Evolutionary conservation across 2,329 filamentous ascomycete genomes (phyloP), one percentile per base, ranked within the genome.

Genomic region (Aspergillus alliaceus): DNA sequence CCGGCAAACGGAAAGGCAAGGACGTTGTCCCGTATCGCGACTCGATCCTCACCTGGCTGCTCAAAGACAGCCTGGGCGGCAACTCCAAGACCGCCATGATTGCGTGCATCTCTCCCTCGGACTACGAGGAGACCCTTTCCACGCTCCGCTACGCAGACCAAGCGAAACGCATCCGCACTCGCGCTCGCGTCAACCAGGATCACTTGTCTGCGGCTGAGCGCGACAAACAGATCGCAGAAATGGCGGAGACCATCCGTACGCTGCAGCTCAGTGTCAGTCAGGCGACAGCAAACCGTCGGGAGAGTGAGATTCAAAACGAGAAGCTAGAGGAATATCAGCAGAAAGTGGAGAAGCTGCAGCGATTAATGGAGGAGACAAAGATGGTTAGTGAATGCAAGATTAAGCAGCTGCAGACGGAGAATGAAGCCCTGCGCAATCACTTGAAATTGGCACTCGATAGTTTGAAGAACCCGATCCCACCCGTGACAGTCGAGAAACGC

Each of bases 51-150:
- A 89, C 86, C 11, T 89, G 93, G 93, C 83, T 99, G 4, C 83
- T 99, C 62, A 98, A 98, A 73, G 95, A 99, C 75, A 96, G 90
- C 1, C 82, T 99, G 0, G 95, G 95, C 12, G 95, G 95, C 54
- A 99, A 99, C 82, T 93, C 89, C 70, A 99, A 98, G 77, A 99
- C 95, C 9, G 95, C 95, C 60, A 99, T 99, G 95, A 97, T 99
- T 68, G 95, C 95, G 8, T 98, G 95, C 73, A 96, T 99, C 66
- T 89, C 92, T 5, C 95, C 95, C 0, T 88, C 90, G 0, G 95
- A 99, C 77, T 98, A 99, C 71, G 95, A 99, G 56, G 95, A 99
- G 74, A 99, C 95, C 0, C 84, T 99, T 1, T 96, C 91, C 2
- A 99, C 95, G 1, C 85, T 99, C 12, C 91, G 95, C 35, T 99